Base-by-base conservation (phyloP, 2,329 filamentous ascomycete genomes). In the Apiospora phragmitis region DNA sequence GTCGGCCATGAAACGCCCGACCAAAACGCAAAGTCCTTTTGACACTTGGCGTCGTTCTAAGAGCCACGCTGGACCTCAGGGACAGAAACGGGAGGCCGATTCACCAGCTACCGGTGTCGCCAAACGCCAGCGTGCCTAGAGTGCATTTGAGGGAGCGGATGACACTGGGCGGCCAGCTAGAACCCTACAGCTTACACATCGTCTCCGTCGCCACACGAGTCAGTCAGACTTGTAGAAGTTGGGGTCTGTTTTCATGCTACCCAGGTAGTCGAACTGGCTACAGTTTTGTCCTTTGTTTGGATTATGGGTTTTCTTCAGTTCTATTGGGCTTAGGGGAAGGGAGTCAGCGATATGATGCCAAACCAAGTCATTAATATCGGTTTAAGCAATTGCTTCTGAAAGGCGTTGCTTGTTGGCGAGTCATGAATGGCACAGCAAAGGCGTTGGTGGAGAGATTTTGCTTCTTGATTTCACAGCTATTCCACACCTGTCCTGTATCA, bases 101-200 rank as follows among this genome's bases (percentile, higher is more conserved):
- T 55, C 67, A 21, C 45, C 29, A 26, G 43, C 45, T 26, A 51
- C 45, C 35, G 41, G 67, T 41, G 29, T 49, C 45, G 73, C 73
- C 24, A 80, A 80, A 73, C 79, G 79, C 62, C 78, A 77, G 66
- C 78, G 79, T 74, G 74, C 76, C 70, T 80, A 79, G 76, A 70
- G 71, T 55, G 74, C 71, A 70, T 45, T 59, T 41, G 51, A 69
- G 67, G 68, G 70, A 16, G 65, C 71, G 21, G 65, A 16, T 42
- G 67, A 62, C 55, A 62, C 55, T 21, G 32, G 18, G 21, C 32
- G 8, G 18, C 8, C 55, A 38, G 2, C 55, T 38, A 14, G 8
- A 21, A n/a, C 55, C 21, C 32, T 38, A 62, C 32, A 62, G 55
- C 55, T 62, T n/a, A 3, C 55, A 29, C 55, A 38, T n/a, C 55